A percentile compares a stretch with the other conserved stretches of the same genome.
phyloP scores from a whole-genome alignment of 2,329 filamentous ascomycete genomes.

The Aspergillus japonicus region DNA sequence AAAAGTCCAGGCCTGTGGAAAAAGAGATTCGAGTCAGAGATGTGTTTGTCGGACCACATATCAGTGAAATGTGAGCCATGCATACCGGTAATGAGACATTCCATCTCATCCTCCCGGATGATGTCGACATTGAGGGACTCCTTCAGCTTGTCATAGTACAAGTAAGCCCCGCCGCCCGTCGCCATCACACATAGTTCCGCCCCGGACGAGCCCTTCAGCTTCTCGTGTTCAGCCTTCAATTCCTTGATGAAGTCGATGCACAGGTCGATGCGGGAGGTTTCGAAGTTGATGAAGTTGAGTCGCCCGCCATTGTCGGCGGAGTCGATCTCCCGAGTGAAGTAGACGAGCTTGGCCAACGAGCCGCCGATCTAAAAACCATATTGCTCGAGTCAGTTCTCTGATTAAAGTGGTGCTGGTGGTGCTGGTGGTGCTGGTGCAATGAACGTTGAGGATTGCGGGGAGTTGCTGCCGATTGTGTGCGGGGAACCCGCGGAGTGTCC shows the following conservation, averaged over 20 bases:
- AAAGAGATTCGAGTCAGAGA: not conserved
- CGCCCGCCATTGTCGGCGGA: conserved; percentile 80
- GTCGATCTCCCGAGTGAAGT: conserved; percentile 86
- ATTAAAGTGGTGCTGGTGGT: not conserved
- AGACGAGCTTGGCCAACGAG: conserved; percentile 92
- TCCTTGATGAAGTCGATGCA: conserved; percentile 90
- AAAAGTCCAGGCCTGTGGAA: conserved; percentile 81
- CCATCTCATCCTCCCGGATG: conserved; percentile 94
- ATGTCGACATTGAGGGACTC: conserved; percentile 84
- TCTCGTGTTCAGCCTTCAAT: conserved; percentile 77
- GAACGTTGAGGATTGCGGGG: conserved; percentile 30
- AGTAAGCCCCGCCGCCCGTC: conserved; percentile 92
- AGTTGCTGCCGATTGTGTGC: conserved; percentile 21
- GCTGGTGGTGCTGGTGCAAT: conserved; percentile 5
- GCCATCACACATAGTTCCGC: conserved; percentile 87
- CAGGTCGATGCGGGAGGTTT: conserved; percentile 90
- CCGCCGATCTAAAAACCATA: conserved; percentile 75
- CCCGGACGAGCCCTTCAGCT: conserved; percentile 67
- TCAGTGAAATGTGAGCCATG: not conserved
- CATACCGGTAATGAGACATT: conserved; percentile 89
- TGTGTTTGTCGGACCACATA: not conserved
- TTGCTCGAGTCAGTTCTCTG: conserved; percentile 10
- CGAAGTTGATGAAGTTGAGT: conserved; percentile 92
- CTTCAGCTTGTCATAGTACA: conserved; percentile 90
- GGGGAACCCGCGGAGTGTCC: conserved; percentile 28